phyloP scores from a whole-genome alignment of 2,329 filamentous ascomycete species.

The Monosporascus sp. region DNA sequence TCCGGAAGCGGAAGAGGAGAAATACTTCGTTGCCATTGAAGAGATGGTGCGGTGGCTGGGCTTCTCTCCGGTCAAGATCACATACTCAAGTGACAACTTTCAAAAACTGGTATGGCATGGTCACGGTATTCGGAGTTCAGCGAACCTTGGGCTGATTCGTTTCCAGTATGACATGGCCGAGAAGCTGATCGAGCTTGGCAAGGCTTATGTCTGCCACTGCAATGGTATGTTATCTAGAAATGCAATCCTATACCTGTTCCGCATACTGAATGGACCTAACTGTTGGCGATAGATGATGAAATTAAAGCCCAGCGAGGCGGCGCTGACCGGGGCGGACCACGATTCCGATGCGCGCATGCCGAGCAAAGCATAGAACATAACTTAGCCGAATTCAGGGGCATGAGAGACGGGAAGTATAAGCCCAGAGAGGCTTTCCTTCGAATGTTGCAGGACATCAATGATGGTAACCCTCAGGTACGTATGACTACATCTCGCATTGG shows the following conservation, averaged over 20 bases:
- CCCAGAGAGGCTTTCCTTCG: slow-evolving; percentile 77
- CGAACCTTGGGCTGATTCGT: background rate
- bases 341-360: slow-evolving; percentile 78
- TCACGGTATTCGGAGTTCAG: background rate
- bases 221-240: slow-evolving; percentile 35
- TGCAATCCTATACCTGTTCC: background rate
- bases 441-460: slow-evolving; percentile 86
- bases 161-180: slow-evolving; percentile 75
- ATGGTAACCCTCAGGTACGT: slow-evolving; percentile 77
- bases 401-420: slow-evolving; percentile 88
- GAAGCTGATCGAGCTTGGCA: slow-evolving; percentile 67
- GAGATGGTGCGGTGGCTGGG: slow-evolving; percentile 83
- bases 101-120: slow-evolving; percentile 50
- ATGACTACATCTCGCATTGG: background rate
- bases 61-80: slow-evolving; percentile 73
- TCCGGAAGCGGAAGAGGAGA: slow-evolving; percentile 85
- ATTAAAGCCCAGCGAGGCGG: slow-evolving; percentile 85
- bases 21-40: slow-evolving; percentile 83
- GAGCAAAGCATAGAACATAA: slow-evolving; percentile 70
- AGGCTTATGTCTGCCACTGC: slow-evolving; percentile 84
- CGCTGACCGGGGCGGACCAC: slow-evolving; percentile 58
- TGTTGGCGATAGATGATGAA: slow-evolving; percentile 53
- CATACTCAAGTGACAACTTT: slow-evolving; percentile 88
- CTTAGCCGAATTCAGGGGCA: slow-evolving; percentile 75
- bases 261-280: background rate